Percentiles rank a stretch among this genome's conserved stretches.
These are phyloP conservation scores for Fusarium setosum DNA, from an alignment of 2,329 filamentous ascomycete species.

Conservation along the genomic window DNA sequence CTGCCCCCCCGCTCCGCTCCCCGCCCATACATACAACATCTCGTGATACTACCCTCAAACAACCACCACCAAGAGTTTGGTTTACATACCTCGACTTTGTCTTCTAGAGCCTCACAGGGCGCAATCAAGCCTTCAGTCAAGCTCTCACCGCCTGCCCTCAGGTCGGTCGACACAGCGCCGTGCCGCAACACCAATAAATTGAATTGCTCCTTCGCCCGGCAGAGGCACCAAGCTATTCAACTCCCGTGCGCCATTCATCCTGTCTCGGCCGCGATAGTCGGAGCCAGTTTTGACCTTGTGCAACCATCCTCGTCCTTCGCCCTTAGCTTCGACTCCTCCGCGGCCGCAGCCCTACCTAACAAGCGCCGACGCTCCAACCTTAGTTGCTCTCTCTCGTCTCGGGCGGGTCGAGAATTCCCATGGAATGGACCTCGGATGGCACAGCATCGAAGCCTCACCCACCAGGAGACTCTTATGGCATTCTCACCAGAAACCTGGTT, in stretches of 20 bases:
- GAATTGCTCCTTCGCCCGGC: slow-evolving; percentile 9
- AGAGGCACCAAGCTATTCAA: slow-evolving; percentile 22
- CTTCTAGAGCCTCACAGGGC: slow-evolving; percentile 3
- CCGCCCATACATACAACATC: no score
- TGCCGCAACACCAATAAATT: slow-evolving; percentile 7
- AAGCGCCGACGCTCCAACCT: background rate
- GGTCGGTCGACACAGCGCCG: slow-evolving; percentile 13
- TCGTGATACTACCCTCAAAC: no score
- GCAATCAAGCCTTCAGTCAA: slow-evolving; percentile 20
- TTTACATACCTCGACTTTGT: background rate
- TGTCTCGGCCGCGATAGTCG: background rate
- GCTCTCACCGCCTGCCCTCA: slow-evolving; percentile 7
- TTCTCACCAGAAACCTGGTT: background rate
- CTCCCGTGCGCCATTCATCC: slow-evolving; percentile 19
- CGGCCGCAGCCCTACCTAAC: slow-evolving; percentile 6
- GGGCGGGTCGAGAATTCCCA: slow-evolving; percentile 21
- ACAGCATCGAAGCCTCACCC: background rate
- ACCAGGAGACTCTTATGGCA: background rate
- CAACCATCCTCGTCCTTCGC: slow-evolving; percentile 1
- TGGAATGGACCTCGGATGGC: slow-evolving; percentile 11
- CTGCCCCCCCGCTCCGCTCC: slow-evolving; percentile 6
- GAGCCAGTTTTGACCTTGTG: background rate
- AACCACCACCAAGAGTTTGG: background rate
- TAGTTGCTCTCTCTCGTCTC: background rate
- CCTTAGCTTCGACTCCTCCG: background rate